Evolutionary conservation across 1,139 yeast species (phyloP).

Genomic region (Scheffersomyces titani): DNA sequence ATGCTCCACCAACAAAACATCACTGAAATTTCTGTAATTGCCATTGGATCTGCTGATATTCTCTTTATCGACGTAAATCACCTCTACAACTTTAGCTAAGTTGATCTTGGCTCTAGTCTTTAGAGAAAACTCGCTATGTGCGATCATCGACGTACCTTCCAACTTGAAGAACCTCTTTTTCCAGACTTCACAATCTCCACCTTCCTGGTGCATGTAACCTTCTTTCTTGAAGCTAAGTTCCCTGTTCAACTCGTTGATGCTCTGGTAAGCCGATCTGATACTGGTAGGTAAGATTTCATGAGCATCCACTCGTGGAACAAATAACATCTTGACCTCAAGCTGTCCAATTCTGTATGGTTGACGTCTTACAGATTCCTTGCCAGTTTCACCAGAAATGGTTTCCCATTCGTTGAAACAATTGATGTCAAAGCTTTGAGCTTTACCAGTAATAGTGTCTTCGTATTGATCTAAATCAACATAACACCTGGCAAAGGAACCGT

Average conservation of each 20-base stretch:
- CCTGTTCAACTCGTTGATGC: slow-evolving; percentile 46
- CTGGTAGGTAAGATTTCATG: slow-evolving; percentile 67
- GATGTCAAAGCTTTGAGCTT: slow-evolving; percentile 52
- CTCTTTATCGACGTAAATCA: slow-evolving; percentile 50
- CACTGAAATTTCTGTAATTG: slow-evolving; percentile 60
- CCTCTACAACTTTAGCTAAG: slow-evolving; percentile 58
- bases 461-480: slow-evolving; percentile 64
- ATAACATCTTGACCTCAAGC: slow-evolving; percentile 72
- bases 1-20: slow-evolving; percentile 60
- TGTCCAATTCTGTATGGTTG: slow-evolving; percentile 68
- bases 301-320: slow-evolving; percentile 58
- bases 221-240: slow-evolving; percentile 44
- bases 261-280: slow-evolving; percentile 57
- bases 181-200: slow-evolving; percentile 71
- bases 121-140: slow-evolving; percentile 62
- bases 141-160: slow-evolving; percentile 60
- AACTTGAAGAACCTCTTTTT: slow-evolving; percentile 65
- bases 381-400: slow-evolving; percentile 28
- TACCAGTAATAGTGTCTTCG: slow-evolving; percentile 56
- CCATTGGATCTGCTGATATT: slow-evolving; percentile 30
- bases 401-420: slow-evolving; percentile 87
- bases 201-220: slow-evolving; percentile 75
- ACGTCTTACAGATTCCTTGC: slow-evolving; percentile 30
- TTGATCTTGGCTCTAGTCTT: slow-evolving; percentile 70
- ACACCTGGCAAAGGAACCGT: slow-evolving; percentile 86